Conservation (phyloP, 2,329 filamentous ascomycete species). For the Fusarium virguliforme region DNA sequence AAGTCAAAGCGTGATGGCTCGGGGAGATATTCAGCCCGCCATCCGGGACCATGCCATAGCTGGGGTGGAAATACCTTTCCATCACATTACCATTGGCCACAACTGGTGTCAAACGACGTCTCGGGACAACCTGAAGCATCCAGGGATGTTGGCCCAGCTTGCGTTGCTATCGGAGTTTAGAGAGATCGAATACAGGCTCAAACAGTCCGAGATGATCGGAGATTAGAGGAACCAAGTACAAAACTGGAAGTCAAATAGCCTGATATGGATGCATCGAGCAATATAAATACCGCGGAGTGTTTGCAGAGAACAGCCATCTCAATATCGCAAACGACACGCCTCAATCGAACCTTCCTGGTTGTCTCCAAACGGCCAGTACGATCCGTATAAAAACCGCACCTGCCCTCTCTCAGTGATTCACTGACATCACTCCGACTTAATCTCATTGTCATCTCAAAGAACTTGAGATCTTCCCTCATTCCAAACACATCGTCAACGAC, state of each 20-base stretch:
- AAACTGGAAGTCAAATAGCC: too few species aligned
- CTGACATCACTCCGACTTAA: background rate
- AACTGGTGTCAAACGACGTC: constrained; percentile 4
- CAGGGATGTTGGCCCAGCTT: background rate
- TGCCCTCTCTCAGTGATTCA: background rate
- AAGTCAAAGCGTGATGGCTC: constrained; percentile 1
- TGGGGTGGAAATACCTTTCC: background rate
- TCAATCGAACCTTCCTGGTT: background rate
- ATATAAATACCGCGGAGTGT: background rate
- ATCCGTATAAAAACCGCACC: background rate
- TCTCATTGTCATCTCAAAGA: background rate
- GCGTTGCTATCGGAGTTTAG: constrained; percentile 34
- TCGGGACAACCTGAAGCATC: background rate
- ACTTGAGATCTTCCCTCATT: background rate
- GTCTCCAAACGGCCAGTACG: background rate
- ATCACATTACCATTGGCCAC: constrained; percentile 20
- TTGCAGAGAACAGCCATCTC: background rate
- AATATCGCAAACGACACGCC: background rate
- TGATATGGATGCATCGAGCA: background rate
- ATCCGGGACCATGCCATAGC: background rate
- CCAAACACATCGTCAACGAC: background rate
- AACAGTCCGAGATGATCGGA: background rate
- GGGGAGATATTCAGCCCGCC: constrained; percentile 9
- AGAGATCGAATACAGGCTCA: background rate
- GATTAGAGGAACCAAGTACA: too few species aligned